phyloP scores from a whole-genome alignment of 2,329 filamentous ascomycete species.

The Fusarium secorum region DNA sequence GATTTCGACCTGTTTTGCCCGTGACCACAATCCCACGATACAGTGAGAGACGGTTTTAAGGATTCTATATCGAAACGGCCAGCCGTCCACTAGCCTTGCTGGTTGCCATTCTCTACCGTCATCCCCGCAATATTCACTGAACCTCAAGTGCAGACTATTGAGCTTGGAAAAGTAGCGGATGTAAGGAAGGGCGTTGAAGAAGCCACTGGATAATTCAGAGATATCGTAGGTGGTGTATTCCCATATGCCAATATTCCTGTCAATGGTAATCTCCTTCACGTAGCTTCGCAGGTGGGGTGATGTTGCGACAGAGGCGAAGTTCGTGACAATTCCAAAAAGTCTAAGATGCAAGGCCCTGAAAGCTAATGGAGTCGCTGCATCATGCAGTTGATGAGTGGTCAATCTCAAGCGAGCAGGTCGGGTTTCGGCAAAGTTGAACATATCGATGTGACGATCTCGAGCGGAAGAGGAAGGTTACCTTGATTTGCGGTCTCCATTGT shows the following conservation, averaged over 20 bases:
- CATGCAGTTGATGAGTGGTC: fast-evolving
- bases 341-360: neutral
- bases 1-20: fast-evolving
- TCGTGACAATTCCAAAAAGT: neutral
- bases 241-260: neutral
- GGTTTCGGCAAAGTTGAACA: neutral
- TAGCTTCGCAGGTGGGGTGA: fast-evolving
- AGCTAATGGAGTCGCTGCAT: neutral
- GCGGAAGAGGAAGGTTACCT: neutral
- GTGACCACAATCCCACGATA: neutral
- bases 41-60: neutral
- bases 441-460: neutral
- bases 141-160: neutral
- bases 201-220: neutral
- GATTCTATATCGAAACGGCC: neutral
- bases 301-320: neutral
- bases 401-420: neutral
- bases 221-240: neutral
- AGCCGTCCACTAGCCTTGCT: neutral
- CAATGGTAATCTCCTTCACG: neutral
- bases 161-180: neutral
- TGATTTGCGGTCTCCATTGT: neutral
- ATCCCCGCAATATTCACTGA: neutral
- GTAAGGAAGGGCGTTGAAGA: neutral
- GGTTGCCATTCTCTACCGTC: fast-evolving